A percentile compares a stretch with the other conserved stretches of the same genome.
These are phyloP conservation scores for Hymenoscyphus salicellus DNA, from an alignment of 2,329 filamentous ascomycete genomes.

Conservation along the genomic window DNA sequence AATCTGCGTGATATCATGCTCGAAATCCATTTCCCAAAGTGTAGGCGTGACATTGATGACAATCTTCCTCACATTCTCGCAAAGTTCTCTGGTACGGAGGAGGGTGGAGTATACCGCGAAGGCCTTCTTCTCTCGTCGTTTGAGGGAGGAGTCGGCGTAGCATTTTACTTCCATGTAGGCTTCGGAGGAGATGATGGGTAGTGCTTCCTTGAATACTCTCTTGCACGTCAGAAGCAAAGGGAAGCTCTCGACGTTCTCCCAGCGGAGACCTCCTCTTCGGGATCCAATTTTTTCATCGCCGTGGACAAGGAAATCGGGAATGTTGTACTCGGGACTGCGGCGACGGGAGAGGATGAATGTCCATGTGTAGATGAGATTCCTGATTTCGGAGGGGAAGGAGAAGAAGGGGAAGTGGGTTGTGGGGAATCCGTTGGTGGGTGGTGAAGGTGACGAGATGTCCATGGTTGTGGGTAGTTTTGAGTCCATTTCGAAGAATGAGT, in stretches of 20 bases:
- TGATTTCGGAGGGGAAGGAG: constrained; percentile 6
- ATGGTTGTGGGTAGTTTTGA: background rate
- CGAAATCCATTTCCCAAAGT: background rate
- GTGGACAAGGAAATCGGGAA: constrained; percentile 10
- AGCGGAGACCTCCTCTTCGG: constrained; percentile 4
- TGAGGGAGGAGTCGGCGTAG: background rate
- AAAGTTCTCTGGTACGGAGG: background rate
- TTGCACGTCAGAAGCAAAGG: constrained; percentile 6
- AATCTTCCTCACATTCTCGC: constrained; percentile 1
- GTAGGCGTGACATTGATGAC: constrained; percentile 9
- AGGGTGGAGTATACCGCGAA: background rate
- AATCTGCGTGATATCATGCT: background rate
- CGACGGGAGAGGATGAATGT: constrained; percentile 8
- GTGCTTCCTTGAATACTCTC: constrained; percentile 6
- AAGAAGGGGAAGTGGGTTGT: constrained; percentile 5
- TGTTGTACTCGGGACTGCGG: constrained; percentile 5
- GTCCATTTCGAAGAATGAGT: background rate
- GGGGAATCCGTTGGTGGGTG: background rate
- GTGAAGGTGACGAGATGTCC: background rate
- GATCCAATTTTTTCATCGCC: background rate
- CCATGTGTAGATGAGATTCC: constrained; percentile 13
- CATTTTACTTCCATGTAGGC: constrained; percentile 10
- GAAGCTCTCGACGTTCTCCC: constrained; percentile 8
- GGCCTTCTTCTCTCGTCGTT: constrained; percentile 4
- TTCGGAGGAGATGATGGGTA: constrained; percentile 7